These are phyloP conservation scores for Xylaria digitata DNA, from an alignment of 2,329 filamentous ascomycete genomes.

Conservation along the genomic window DNA sequence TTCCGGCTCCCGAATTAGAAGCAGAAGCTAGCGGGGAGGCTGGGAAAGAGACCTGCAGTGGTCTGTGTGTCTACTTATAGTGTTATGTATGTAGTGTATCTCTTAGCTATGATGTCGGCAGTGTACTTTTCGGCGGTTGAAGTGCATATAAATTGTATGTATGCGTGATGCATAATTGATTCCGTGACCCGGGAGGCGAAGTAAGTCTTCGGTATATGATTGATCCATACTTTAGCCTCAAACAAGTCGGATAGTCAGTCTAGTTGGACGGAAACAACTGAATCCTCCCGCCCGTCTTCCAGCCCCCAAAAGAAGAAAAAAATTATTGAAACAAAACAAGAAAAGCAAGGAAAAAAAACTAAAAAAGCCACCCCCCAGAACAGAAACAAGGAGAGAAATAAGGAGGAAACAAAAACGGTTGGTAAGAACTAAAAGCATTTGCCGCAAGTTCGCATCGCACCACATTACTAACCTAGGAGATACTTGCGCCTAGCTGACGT, in stretches of 20 bases:
- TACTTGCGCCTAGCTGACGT: conserved; percentile 21
- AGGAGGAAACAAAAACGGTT: conserved; percentile 9
- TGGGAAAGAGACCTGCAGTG: conserved; percentile 18
- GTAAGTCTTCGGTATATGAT: background rate
- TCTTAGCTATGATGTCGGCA: background rate
- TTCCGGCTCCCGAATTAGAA: conserved; percentile 37
- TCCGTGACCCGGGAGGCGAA: conserved; percentile 33
- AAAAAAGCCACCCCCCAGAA: background rate
- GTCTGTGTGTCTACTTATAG: background rate
- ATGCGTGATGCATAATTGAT: background rate
- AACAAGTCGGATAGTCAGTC: background rate
- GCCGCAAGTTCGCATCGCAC: conserved; percentile 20
- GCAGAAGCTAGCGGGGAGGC: conserved; percentile 34
- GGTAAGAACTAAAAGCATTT: conserved; percentile 13
- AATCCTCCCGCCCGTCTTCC: conserved; percentile 18
- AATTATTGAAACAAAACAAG: conserved; percentile 8
- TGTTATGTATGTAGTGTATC: background rate
- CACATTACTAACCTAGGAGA: background rate
- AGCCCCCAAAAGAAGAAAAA: conserved; percentile 10
- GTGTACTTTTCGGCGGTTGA: conserved; percentile 17
- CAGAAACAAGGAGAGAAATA: background rate
- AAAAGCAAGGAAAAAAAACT: background rate
- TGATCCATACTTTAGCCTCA: conserved; percentile 9
- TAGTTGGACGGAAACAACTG: background rate
- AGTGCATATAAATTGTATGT: background rate